phyloP scores from a whole-genome alignment of 768 basidiomycete species.

The Mycena pura region DNA sequence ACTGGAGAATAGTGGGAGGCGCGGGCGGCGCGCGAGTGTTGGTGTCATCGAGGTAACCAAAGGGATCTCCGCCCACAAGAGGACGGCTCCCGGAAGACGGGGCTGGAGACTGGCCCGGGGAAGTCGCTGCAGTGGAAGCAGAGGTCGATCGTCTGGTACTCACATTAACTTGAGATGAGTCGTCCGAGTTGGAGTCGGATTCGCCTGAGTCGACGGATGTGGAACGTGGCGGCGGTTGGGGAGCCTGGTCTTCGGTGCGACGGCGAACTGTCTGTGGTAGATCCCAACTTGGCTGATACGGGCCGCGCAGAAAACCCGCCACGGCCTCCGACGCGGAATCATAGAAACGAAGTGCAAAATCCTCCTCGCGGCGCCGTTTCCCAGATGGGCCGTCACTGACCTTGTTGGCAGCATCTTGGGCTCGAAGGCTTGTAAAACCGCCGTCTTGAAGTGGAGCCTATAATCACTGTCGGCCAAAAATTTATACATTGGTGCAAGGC shows the following conservation, averaged over 20 bases:
- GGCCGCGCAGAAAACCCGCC: constrained; percentile 54
- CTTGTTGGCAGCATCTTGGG: constrained; percentile 53
- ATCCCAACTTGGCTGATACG: constrained; percentile 32
- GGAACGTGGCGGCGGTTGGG: not conserved
- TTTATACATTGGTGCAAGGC: not conserved
- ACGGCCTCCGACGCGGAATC: constrained; percentile 62
- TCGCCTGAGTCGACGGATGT: not conserved
- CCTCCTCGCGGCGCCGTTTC: constrained; percentile 67
- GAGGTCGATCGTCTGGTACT: not conserved
- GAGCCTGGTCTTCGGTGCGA: constrained; percentile 37
- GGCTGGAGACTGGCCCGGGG: constrained; percentile 32
- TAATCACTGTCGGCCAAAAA: not conserved
- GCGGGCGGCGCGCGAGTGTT: constrained; percentile 37
- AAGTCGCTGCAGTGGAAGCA: constrained; percentile 36
- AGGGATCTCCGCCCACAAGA: constrained; percentile 53
- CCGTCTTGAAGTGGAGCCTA: constrained; percentile 53
- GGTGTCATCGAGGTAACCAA: constrained; percentile 60
- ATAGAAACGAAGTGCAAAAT: constrained; percentile 57
- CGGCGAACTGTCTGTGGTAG: constrained; percentile 42
- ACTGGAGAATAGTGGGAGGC: constrained; percentile 39
- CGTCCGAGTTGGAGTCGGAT: constrained; percentile 18
- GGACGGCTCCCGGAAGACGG: constrained; percentile 19
- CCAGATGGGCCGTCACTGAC: constrained; percentile 33
- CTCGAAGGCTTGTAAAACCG: constrained; percentile 65
- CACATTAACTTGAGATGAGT: not conserved